Evolutionary conservation across 2,329 filamentous ascomycete species (phyloP), one percentile per base, ranked within the genome.

Genomic region (Pseudogymnoascus sp.): DNA sequence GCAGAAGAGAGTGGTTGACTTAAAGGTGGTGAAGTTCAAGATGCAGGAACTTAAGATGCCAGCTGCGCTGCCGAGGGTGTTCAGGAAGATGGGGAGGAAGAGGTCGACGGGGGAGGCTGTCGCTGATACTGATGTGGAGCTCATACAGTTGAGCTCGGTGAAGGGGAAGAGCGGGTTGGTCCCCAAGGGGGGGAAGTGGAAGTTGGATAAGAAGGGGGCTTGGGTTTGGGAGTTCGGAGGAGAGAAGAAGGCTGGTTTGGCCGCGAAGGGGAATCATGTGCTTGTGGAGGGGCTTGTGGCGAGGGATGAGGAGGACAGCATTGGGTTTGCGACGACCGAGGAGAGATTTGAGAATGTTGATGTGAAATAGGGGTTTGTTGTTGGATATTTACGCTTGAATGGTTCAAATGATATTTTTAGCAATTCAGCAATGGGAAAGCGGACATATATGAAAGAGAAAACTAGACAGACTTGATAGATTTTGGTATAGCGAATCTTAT

Each of bases 311-410:
- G 47, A 33, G 15, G 50, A 57, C 21, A 57, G 50, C 2, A 57
- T 57, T 57, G 50, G 50, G 28, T 57, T 33, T 33, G 28, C 33
- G 26, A 33, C 28, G 28, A 33, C 50, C n/a, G 50, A 57, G 28
- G 50, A 57, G 50, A 57, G 50, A 28, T 33, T 57, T 57, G 50
- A 57, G 28, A 57, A 57, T 57, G n/a, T 57, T 13, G 50, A 57
- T 33, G n/a, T 15, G 50, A 57, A 57, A 57, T 57, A 57, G 28
- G 4, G 28, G 28, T 21, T 57, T 4, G 8, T 33, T 17, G 5
- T 57, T 33, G n/a, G n/a, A 33, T 57, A 7, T 33, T 53, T 13
- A 21, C 6, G n/a, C 5, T 33, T 19, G 28, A 5, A 19, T n/a
- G 6, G 13, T 19, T 57, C 15, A 7, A 2, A 31, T 31, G 15